Evolutionary conservation across 2,329 filamentous ascomycete species (phyloP).

Genomic region (Didymosphaeria variabile): DNA sequence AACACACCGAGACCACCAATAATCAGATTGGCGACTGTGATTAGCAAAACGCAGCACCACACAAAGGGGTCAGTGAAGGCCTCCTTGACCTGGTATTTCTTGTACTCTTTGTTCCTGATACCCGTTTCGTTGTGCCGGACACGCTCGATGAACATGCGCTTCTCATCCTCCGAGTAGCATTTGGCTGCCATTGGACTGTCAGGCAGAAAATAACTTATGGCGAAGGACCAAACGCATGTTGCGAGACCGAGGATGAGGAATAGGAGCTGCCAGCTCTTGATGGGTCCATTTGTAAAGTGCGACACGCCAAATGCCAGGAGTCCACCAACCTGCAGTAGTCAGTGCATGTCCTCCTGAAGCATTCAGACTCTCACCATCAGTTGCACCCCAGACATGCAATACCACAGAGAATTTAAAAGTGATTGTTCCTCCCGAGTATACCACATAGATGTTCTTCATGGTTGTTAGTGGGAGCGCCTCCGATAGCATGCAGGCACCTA

Average conservation of each 20-base stretch:
- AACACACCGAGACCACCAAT: conserved; percentile 51
- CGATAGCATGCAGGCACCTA: not conserved
- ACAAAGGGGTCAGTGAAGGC: conserved; percentile 33
- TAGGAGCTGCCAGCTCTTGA: conserved; percentile 53
- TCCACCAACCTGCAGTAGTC: conserved; percentile 44
- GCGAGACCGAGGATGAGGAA: conserved; percentile 55
- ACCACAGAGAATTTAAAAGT: conserved; percentile 32
- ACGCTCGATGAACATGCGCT: conserved; percentile 47
- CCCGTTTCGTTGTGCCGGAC: conserved; percentile 49
- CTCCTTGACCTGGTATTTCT: conserved; percentile 33
- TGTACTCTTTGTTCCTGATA: conserved; percentile 42
- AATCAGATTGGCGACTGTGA: conserved; percentile 36
- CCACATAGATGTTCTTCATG: conserved; percentile 35
- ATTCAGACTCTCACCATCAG: conserved; percentile 38
- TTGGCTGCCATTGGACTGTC: conserved; percentile 48
- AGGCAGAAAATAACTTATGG: conserved; percentile 44
- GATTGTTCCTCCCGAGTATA: conserved; percentile 35
- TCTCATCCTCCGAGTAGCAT: conserved; percentile 47
- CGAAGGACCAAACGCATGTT: conserved; percentile 40
- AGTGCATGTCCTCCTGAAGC: conserved; percentile 21
- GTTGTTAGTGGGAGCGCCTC: conserved; percentile 18
- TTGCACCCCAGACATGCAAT: conserved; percentile 51
- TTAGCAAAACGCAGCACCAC: conserved; percentile 34
- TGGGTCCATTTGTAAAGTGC: conserved; percentile 33
- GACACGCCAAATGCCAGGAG: conserved; percentile 52